phyloP scores from a whole-genome alignment of 2,329 filamentous ascomycete species.

The Botrytis sinoallii region DNA sequence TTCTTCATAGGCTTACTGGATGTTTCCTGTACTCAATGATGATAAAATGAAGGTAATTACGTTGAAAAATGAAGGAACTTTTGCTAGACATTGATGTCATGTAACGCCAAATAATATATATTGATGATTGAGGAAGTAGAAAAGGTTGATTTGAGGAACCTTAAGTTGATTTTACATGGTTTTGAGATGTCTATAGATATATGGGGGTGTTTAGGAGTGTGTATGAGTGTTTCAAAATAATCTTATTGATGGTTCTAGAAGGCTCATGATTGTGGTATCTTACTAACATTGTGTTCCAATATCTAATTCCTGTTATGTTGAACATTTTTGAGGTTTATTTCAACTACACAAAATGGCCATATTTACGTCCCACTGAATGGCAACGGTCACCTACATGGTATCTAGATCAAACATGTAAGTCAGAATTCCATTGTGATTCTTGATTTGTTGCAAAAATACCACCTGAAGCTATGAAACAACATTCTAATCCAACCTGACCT shows the following conservation, averaged over 20 bases:
- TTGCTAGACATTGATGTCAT: neutral
- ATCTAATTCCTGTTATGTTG: neutral
- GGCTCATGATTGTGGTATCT: neutral
- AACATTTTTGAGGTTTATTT: neutral
- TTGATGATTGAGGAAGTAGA: neutral
- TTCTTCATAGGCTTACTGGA: rapidly evolving
- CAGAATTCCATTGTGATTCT: neutral
- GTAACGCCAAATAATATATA: rapidly evolving
- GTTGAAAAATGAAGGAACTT: neutral
- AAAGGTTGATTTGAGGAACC: neutral
- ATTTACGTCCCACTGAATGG: rapidly evolving
- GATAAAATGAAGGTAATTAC: neutral
- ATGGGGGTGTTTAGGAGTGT: neutral
- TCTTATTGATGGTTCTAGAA: neutral
- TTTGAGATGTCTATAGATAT: neutral
- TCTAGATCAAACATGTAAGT: rapidly evolving
- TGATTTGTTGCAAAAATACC: neutral
- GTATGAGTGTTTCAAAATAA: neutral
- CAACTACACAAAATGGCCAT: rapidly evolving
- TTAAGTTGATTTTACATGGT: neutral
- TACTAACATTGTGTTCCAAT: neutral
- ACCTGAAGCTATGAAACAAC: neutral
- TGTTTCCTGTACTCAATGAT: rapidly evolving
- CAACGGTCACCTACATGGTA: neutral
- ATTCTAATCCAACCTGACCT: too few relatives aligned